Percentiles rank a stretch among this genome's conserved stretches.
These are phyloP conservation scores for Dunaliella primolecta DNA, from an alignment of 139 green algal species.

Conservation along the genomic window DNA sequence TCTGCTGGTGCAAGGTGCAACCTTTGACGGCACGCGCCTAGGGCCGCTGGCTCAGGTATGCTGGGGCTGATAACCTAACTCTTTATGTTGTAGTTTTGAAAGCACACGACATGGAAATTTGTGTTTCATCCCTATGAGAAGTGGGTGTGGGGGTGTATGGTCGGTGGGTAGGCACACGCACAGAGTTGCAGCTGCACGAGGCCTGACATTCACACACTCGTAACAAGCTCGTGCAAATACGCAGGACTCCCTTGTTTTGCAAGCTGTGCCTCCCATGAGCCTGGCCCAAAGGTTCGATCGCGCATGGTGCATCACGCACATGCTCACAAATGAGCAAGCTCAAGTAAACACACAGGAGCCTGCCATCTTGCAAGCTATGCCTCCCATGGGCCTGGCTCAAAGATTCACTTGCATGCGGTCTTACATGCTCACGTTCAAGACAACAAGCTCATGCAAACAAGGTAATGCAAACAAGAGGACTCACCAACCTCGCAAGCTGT, in stretches of 20 bases:
- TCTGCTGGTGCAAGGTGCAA: constrained; percentile 38
- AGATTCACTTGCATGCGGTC: not conserved
- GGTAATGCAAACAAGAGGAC: too few relatives aligned
- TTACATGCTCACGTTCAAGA: not conserved
- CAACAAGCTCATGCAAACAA: not conserved
- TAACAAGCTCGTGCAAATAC: too few relatives aligned
- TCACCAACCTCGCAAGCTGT: not conserved
- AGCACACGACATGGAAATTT: too few relatives aligned
- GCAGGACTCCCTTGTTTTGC: not conserved
- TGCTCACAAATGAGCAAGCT: not conserved
- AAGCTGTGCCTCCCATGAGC: not conserved
- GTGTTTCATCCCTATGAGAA: too few relatives aligned
- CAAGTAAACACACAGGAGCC: not conserved
- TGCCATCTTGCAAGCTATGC: not conserved
- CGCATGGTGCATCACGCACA: not conserved
- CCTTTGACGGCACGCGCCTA: constrained; percentile 38
- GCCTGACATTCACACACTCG: not conserved
- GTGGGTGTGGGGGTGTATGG: too few relatives aligned
- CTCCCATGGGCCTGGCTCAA: not conserved
- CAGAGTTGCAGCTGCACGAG: not conserved
- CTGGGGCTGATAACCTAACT: not conserved
- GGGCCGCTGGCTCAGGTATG: constrained; percentile 17
- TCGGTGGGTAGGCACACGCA: not conserved
- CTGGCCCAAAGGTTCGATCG: not conserved
- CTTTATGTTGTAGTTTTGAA: not conserved